Base-by-base conservation (phyloP, 2,329 filamentous ascomycete species). In the Cladosporium colombiae region DNA sequence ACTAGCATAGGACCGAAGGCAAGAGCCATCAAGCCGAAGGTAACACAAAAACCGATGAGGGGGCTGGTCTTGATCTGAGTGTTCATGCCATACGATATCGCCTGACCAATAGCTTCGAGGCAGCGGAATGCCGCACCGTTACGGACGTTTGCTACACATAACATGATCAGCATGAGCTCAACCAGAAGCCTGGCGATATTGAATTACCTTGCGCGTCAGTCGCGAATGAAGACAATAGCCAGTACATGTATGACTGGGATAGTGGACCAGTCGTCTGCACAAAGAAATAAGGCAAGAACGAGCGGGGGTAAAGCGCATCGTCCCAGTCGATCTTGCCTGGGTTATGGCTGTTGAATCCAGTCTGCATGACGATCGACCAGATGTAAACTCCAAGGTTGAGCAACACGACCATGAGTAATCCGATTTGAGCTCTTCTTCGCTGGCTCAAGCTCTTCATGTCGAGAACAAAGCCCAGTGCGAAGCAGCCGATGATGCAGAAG, bases 391-490 rank as follows among this genome's bases (percentile, higher is more conserved):
- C 68, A 67, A 59, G 18, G 31, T 16, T n/a, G 16, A 23, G 31
- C n/a, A 5, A 83, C 80, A 3, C 75, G 79, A 66, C 79, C 79
- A 7, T 83, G 76, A 57, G 81, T 81, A 5, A 80, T 65, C 65
- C 83, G 81, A 18, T 81, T 13, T 55, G 52, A 2, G 52, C 82
- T 14, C 82, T 77, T 23, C 81, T 79, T 10, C 82, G 73, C 69
- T 85, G 70, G 85, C 91, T 10, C 81, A 86, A 68, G 87, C 90
- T 29, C 78, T 96, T 64, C 86, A 91, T 71, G 78, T 81, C 64
- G 89, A 87, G 81, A 84, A 95, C 79, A 65, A 82, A 83, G 1
- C 57, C 57, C 50, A 60, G 57, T 66, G 35, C 64, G 61, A 33
- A 31, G 21, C 57, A 60, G 10, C 57, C 57, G 27, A 60, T 18